Base-by-base conservation (phyloP, 192 early-diverging fungal genomes). In the Haplosporangium gracile region DNA sequence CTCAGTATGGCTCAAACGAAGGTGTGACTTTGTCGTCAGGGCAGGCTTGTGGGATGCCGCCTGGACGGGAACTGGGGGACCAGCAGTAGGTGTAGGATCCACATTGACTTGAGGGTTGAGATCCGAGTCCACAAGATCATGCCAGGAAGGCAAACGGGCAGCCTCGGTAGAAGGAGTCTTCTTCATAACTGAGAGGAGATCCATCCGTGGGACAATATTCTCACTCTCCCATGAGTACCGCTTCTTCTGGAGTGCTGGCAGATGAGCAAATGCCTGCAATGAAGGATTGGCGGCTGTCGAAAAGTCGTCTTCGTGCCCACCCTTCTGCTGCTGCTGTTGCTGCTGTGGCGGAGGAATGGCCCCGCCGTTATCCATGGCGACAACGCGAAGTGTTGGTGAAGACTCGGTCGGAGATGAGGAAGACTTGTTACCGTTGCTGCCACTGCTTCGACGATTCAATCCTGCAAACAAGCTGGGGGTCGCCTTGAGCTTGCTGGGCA, bases 201-300 rank as follows among this genome's bases (percentile, higher is more conserved):
- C 83, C 4, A 53, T 74, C 38, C 83, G 34, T 15, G 83, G 75
- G 26, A 68, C 78, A 60, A 85, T 51, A 45, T 70, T 74, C 9
- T 85, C 83, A 34, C 74, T 79, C 74, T 85, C 83, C 83, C 83
- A 85, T 11, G 83, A 85, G 49, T 65, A 85, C 8, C 83, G 78
- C 69, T 85, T 85, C 36, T 11, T 39, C 34, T 76, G 70, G 18
- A 49, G 57, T 1, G 65, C 26, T n/a, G 55, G 68, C n/a, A 65
- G 45, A 45, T 74, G 55, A 10, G 20, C 55, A 74, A 69, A 42
- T 20, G 68, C 63, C 29, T 76, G 55, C 11, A 68, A n/a, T 42
- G 63, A 47, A 32, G 38, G 39, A 63, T 60, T 26, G 38, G 13
- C 7, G 22, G 49, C n/a, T 26, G 6, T 9, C 40, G 18, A 16